Base-by-base conservation (phyloP, 768 basidiomycete species). In the Dioszegia aurantiaca region DNA sequence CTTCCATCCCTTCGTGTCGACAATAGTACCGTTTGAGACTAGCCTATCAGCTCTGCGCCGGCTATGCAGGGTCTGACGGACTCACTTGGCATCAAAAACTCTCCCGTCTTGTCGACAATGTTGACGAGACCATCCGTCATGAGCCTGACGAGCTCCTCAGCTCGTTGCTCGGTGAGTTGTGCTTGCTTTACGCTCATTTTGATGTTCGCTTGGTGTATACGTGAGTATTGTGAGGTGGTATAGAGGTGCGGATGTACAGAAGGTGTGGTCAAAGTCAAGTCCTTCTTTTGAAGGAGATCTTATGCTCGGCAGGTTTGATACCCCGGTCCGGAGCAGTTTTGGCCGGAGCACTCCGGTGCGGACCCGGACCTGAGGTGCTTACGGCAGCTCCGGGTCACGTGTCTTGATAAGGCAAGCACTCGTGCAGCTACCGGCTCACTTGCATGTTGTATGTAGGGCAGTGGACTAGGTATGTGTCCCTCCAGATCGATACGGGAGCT, bases 1-100 rank as follows among this genome's bases (percentile, higher is more conserved):
- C 55, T 82, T 78, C 82, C 82, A 84, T 6, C 81, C 81, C 60
- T 84, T 84, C 0, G 83, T 84, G 60, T 84, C 82, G 40, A 84
- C 82, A 37, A 81, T 68, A 26, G 81, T 78, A 4, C 82, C 82
- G 69, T 83, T 81, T 14, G 74, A 72, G n/a, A 82, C 72, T 74
- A 40, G 2, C 31, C 12, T 24, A 39, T 56, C 51, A 60, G 58
- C 49, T 48, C 17, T 4, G 1, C n/a, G n/a, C n/a, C 46, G 12
- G 8, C 14, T n/a, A 19, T n/a, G 24, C 26, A 14, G 14, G 23
- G 11, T 16, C 58, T 69, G 4, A 9, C 21, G 67, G 64, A 70
- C 12, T 77, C 74, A 55, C 54, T 43, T 12, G 54, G 40, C 68
- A 82, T 64, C 19, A 84, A 67, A 70, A 81, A 83, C 67, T 82